Evolutionary conservation across 345 rosid species (phyloP), one percentile per base, ranked within the genome.

Genomic region (Garcia nutans): DNA sequence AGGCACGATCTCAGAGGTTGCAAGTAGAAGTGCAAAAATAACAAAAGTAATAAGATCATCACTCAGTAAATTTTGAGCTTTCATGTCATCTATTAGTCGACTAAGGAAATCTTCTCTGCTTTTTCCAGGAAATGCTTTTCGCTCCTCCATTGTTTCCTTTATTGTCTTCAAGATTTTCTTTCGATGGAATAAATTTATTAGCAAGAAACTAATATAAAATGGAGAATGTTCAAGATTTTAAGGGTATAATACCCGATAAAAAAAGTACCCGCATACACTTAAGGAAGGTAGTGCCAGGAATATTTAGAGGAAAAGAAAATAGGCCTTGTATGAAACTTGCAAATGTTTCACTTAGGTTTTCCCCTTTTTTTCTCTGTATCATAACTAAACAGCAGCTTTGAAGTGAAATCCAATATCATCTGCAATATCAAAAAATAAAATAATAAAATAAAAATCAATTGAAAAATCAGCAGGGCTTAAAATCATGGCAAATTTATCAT

Each of bases 281-380:
- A 47, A 74, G 77, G 28, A 70, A 70, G 26, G 83, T n/a, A 11
- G 79, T 74, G 70, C 81, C 85, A 13, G 85, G 83, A 10, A 79
- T 28, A 49, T 74, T 79, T 44, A 83, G 20, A 24, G 81, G 85
- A 44, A 83, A 65, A 22, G 83, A 83, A 76, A 77, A 74, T 5
- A 79, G 74, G 62, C 81, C 83, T 65, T 77, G 41, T 3, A 56
- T 73, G 45, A 83, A 74, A 50, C 62, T 45, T 16, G 78, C 54
- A 52, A 73, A 77, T 54, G 61, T 71, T 33, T 79, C 81, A 13
- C 74, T 68, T 31, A 65, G 62, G 42, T 57, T 77, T 60, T 70
- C 73, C 7, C 68, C 74, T 3, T n/a, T 8, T 8, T 6, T 79
- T 79, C 9, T 58, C 73, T 15, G 74, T 67, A 56, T 77, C 76